phyloP scores from a whole-genome alignment of 1,139 yeast genomes.

The Hyphopichia khmerensis region DNA sequence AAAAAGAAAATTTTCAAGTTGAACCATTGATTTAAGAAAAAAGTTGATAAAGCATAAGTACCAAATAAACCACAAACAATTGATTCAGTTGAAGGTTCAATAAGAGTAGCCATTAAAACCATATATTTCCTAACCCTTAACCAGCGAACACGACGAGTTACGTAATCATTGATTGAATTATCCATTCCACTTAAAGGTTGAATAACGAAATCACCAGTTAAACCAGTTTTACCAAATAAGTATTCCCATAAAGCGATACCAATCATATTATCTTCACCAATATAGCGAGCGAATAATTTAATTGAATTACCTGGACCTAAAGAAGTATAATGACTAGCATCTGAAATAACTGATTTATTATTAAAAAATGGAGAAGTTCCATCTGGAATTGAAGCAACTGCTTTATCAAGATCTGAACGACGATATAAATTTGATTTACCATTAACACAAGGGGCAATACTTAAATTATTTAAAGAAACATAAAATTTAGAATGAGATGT shows the following conservation, averaged over 20 bases:
- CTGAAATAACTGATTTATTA: slow-evolving; percentile 27
- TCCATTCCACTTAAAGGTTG: slow-evolving; percentile 68
- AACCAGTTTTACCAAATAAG: slow-evolving; percentile 67
- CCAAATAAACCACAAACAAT: slow-evolving; percentile 69
- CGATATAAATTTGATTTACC: slow-evolving; percentile 88
- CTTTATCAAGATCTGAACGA: slow-evolving; percentile 62
- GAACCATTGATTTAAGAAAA: slow-evolving; percentile 38
- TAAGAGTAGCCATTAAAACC: slow-evolving; percentile 80
- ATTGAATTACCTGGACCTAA: slow-evolving; percentile 54
- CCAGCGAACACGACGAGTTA: slow-evolving; percentile 77
- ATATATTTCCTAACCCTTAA: slow-evolving; percentile 83
- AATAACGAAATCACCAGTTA: slow-evolving; percentile 75
- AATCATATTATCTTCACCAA: slow-evolving; percentile 93
- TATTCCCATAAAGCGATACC: slow-evolving; percentile 81
- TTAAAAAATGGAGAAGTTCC: slow-evolving; percentile 28
- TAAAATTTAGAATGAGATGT: slow-evolving; percentile 87
- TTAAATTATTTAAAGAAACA: slow-evolving; percentile 68
- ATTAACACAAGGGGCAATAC: slow-evolving; percentile 89
- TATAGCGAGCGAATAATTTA: slow-evolving; percentile 71
- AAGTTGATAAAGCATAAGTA: slow-evolving; percentile 52
- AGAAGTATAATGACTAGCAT: slow-evolving; percentile 27
- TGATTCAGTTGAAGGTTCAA: slow-evolving; percentile 87
- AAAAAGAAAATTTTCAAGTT: slow-evolving; percentile 37
- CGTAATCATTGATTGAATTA: slow-evolving; percentile 52
- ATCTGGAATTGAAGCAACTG: slow-evolving; percentile 47